A percentile compares a stretch with the other conserved stretches of the same genome.
phyloP scores from a whole-genome alignment of 2,329 filamentous ascomycete species.

The Colletotrichum noveboracense region DNA sequence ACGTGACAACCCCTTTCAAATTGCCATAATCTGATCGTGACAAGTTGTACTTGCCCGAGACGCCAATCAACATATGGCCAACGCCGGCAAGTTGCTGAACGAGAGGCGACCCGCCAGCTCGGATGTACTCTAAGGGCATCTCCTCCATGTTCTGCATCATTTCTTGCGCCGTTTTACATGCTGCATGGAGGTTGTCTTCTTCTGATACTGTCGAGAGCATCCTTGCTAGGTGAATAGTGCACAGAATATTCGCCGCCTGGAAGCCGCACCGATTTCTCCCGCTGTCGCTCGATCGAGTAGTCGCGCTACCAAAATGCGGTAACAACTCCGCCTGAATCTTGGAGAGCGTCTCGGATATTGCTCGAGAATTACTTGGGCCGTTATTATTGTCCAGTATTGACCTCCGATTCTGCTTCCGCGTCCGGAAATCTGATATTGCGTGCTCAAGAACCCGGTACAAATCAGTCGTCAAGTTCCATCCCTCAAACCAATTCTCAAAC shows the following conservation, averaged over 20 bases:
- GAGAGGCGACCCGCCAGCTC: background rate
- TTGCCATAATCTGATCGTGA: background rate
- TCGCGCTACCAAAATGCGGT: background rate
- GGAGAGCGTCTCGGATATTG: background rate
- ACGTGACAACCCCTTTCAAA: background rate
- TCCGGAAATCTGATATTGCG: conserved; percentile 33
- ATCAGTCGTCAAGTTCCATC: conserved; percentile 63
- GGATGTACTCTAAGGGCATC: background rate
- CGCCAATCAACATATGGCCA: background rate
- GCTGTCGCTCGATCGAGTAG: background rate
- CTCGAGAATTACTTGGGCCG: background rate
- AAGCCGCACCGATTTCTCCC: conserved; percentile 9
- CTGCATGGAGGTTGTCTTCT: background rate
- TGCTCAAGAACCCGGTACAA: conserved; percentile 62
- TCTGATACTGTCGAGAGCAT: background rate
- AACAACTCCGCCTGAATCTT: background rate
- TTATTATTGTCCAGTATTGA: background rate
- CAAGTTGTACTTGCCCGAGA: background rate
- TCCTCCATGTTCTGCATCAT: conserved; percentile 4
- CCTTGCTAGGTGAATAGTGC: background rate
- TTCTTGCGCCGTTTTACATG: background rate
- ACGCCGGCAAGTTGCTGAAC: conserved; percentile 1
- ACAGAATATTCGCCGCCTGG: conserved; percentile 6
- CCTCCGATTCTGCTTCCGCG: conserved; percentile 1
- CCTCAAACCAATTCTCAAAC: conserved; percentile 49